A percentile compares a stretch with the other conserved stretches of the same genome.
These are phyloP conservation scores for Musa beccarii DNA, from an alignment of 176 grass and related monocot species.

Conservation along the genomic window DNA sequence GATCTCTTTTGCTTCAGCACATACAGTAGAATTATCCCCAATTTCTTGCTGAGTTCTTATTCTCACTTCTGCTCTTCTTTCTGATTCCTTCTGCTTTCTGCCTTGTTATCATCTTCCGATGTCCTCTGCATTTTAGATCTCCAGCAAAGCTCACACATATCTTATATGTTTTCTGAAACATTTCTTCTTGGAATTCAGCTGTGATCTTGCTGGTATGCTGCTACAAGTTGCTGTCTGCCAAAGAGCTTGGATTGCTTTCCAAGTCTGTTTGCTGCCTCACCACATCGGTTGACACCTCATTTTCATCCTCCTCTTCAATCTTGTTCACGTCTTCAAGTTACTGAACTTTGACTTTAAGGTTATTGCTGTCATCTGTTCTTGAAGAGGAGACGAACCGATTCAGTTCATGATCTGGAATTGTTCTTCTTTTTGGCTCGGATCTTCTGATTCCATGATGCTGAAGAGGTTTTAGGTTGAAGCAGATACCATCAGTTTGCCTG, in stretches of 20 bases:
- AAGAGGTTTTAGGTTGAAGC: neutral
- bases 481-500: neutral
- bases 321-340: neutral
- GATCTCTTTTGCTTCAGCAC: neutral
- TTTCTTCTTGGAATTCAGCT: neutral
- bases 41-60: neutral
- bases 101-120: neutral
- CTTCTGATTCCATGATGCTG: neutral
- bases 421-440: neutral
- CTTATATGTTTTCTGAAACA: no score
- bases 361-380: neutral
- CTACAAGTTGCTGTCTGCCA: neutral
- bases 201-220: neutral
- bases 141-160: neutral
- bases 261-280: neutral
- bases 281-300: neutral
- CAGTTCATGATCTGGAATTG: neutral
- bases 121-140: neutral
- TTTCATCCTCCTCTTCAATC: neutral
- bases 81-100: neutral
- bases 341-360: neutral
- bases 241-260: neutral
- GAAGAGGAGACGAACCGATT: neutral
- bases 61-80: neutral
- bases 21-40: no score